Evolutionary conservation across 352 stramenopile genomes (phyloP).

Genomic region (Phytopythium helicoides): DNA sequence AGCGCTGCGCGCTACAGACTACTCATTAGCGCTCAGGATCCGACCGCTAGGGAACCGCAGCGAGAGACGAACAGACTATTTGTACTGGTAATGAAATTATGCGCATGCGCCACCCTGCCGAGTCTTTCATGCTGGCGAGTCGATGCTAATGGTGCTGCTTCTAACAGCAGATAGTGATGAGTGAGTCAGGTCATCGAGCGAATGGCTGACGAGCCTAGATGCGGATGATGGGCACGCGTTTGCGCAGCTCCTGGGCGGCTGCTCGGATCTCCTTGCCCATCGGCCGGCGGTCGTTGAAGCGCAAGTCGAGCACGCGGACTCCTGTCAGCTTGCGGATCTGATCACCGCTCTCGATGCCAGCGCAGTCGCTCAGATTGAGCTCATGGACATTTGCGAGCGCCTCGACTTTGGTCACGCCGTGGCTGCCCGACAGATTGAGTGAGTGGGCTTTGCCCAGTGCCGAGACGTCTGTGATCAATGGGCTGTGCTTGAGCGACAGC

Average conservation of each 20-base stretch:
- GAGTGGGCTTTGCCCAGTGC: conserved; percentile 39
- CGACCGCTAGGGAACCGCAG: neutral
- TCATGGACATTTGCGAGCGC: conserved; percentile 42
- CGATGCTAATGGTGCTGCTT: too few species aligned
- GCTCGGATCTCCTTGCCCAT: conserved; percentile 16
- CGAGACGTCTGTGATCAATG: conserved; percentile 41
- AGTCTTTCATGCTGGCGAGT: neutral
- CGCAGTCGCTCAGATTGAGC: conserved; percentile 65
- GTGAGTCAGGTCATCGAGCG: neutral
- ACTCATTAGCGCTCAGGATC: neutral
- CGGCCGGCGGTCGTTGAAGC: conserved; percentile 40
- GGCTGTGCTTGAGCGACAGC: conserved; percentile 62
- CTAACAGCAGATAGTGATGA: neutral
- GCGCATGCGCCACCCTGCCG: neutral
- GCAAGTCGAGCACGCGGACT: conserved; percentile 57
- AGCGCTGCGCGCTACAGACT: neutral
- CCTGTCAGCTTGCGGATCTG: conserved; percentile 46
- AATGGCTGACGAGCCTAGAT: conserved; percentile 8
- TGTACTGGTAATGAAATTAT: conserved; percentile 23
- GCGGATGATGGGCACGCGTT: conserved; percentile 22
- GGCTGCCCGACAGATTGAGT: conserved; percentile 61
- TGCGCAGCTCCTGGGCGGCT: conserved; percentile 22
- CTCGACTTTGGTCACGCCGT: conserved; percentile 42
- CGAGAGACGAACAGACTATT: conserved; percentile 12
- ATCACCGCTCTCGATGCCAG: conserved; percentile 26